phyloP scores from a whole-genome alignment of 441 rosid species.

The Syzygium malaccense region DNA sequence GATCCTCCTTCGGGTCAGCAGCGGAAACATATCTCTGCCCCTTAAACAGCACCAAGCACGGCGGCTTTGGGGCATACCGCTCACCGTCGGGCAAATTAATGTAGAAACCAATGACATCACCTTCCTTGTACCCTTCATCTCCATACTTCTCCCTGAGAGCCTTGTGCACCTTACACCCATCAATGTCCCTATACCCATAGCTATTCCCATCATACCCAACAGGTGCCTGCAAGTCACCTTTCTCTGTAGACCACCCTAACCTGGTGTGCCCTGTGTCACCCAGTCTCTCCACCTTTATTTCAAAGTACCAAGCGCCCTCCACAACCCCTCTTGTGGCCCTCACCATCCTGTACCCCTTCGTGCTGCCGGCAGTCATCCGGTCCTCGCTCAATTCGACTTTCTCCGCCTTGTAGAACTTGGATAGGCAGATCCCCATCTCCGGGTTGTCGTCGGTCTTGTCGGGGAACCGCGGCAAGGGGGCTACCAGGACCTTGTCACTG shows the following conservation, averaged over 20 bases:
- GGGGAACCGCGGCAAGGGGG: conserved; percentile 72
- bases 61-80: conserved; percentile 62
- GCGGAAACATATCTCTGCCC: conserved; percentile 81
- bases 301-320: conserved; percentile 98
- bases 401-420: conserved; percentile 93
- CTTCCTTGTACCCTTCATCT: conserved; percentile 88
- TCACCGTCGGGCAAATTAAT: conserved; percentile 82
- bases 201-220: conserved; percentile 94
- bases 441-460: conserved; percentile 78
- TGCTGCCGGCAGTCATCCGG: conserved; percentile 78
- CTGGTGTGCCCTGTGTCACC: conserved; percentile 95
- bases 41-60: conserved; percentile 75
- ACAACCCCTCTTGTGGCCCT: conserved; percentile 88
- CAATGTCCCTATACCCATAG: conserved; percentile 87
- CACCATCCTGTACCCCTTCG: conserved; percentile 96
- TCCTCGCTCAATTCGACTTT: conserved; percentile 88
- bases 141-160: conserved; percentile 88
- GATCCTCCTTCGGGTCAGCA: conserved; percentile 78
- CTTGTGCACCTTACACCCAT: conserved; percentile 93
- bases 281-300: conserved; percentile 61
- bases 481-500: conserved; percentile 62
- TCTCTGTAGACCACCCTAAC: conserved; percentile 91
- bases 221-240: conserved; percentile 94
- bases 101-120: conserved; percentile 90
- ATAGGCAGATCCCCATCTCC: conserved; percentile 65